Evolutionary conservation across 108 stramenopile species (phyloP).

Genomic region (Bacterosira constricta): DNA sequence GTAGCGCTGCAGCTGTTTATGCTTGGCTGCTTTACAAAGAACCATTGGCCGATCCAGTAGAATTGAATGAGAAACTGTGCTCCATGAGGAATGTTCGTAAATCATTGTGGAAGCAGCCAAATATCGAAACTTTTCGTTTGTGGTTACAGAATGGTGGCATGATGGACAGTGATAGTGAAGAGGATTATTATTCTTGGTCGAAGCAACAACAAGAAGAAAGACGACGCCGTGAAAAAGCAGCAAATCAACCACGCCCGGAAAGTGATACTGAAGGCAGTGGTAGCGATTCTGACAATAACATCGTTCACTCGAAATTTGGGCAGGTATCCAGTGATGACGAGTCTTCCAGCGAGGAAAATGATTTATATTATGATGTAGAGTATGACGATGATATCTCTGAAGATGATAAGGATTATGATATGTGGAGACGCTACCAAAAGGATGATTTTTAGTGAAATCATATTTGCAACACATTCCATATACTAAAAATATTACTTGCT

Average conservation of each 20-base stretch:
- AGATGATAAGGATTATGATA: constrained; percentile 26
- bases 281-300: background rate
- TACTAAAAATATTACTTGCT: background rate
- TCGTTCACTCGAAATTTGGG: constrained; percentile 7
- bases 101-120: constrained; percentile 75
- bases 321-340: constrained; percentile 44
- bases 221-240: background rate
- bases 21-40: constrained; percentile 73
- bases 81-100: constrained; percentile 71
- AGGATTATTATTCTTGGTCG: background rate
- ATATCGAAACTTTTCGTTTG: constrained; percentile 58
- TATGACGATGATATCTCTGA: constrained; percentile 26
- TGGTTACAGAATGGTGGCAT: constrained; percentile 48
- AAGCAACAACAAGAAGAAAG: background rate
- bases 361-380: constrained; percentile 1
- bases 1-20: constrained; percentile 81
- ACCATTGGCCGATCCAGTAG: constrained; percentile 56
- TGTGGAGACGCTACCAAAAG: constrained; percentile 12
- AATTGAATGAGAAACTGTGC: constrained; percentile 69
- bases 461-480: background rate
- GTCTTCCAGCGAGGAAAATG: constrained; percentile 10
- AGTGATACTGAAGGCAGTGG: background rate
- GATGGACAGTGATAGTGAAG: constrained; percentile 18
- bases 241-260: background rate
- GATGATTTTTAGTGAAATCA: background rate